Evolutionary conservation across 192 early-diverging fungal genomes (phyloP).

Genomic region (Rhizoclosmatium globosum): DNA sequence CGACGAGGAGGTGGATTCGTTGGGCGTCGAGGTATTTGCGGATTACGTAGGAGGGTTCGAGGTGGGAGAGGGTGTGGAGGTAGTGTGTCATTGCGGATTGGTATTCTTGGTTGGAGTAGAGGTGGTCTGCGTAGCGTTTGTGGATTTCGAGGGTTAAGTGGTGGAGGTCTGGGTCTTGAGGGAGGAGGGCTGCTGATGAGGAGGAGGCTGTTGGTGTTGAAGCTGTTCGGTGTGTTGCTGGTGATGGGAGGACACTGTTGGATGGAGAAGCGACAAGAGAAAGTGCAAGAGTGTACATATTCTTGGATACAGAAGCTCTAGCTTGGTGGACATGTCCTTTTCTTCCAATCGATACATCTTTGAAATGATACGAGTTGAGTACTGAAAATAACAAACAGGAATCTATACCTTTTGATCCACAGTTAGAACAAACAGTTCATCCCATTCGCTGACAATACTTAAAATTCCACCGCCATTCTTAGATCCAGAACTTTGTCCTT

Average conservation of each 20-base stretch:
- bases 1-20: conserved; percentile 86
- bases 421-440: conserved; percentile 86
- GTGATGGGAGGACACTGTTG: conserved; percentile 1
- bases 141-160: conserved; percentile 78
- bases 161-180: conserved; percentile 1
- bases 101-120: conserved; percentile 82
- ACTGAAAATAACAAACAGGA: conserved; percentile 4
- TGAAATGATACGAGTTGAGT: not conserved
- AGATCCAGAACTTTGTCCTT: conserved; percentile 54
- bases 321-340: conserved; percentile 84
- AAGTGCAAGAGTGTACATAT: conserved; percentile 89
- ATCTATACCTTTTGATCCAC: conserved; percentile 68
- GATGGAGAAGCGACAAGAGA: conserved; percentile 68
- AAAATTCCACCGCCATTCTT: conserved; percentile 46
- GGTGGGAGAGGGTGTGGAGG: conserved; percentile 86
- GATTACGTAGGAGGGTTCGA: conserved; percentile 97
- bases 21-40: conserved; percentile 97
- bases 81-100: conserved; percentile 93
- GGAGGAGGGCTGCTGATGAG: not conserved
- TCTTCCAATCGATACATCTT: conserved; percentile 77
- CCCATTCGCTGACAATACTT: conserved; percentile 86
- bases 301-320: conserved; percentile 91
- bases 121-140: conserved; percentile 92
- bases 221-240: conserved; percentile 1
- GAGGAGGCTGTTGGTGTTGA: not conserved